Conservation (phyloP, 306 rosid genomes). For the Malus sieversii region DNA sequence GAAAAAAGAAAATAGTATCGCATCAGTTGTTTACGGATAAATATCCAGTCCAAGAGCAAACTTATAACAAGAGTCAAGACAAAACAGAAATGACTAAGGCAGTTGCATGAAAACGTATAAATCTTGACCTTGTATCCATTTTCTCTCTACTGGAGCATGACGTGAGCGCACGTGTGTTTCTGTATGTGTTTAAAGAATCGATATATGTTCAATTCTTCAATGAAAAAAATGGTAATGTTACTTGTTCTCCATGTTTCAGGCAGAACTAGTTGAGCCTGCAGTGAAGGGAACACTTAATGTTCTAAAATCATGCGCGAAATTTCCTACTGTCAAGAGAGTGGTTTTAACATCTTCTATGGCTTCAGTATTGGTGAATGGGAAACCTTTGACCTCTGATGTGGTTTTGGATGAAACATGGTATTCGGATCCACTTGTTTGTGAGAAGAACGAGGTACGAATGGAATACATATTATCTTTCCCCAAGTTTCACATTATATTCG, state of each 20-base stretch:
- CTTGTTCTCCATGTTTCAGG: constrained; percentile 8
- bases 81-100: no score
- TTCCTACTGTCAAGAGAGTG: constrained; percentile 13
- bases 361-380: not conserved
- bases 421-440: constrained; percentile 14
- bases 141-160: no score
- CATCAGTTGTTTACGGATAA: no score
- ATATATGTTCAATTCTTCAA: no score
- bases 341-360: constrained; percentile 25
- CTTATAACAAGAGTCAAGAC: no score
- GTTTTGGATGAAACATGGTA: constrained; percentile 18
- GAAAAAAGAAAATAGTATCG: no score
- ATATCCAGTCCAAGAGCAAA: no score
- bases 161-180: no score
- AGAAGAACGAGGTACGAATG: constrained; percentile 1
- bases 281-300: constrained; percentile 22
- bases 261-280: constrained; percentile 14
- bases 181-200: no score
- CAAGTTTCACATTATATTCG: not conserved
- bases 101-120: no score
- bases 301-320: constrained; percentile 9
- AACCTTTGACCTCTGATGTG: constrained; percentile 12
- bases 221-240: no score
- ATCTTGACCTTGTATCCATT: no score
- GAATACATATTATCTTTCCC: not conserved